A percentile compares a stretch with the other conserved stretches of the same genome.
Evolutionary conservation across 2,329 filamentous ascomycete species (phyloP).

Genomic region (Cordyceps farinosa): DNA sequence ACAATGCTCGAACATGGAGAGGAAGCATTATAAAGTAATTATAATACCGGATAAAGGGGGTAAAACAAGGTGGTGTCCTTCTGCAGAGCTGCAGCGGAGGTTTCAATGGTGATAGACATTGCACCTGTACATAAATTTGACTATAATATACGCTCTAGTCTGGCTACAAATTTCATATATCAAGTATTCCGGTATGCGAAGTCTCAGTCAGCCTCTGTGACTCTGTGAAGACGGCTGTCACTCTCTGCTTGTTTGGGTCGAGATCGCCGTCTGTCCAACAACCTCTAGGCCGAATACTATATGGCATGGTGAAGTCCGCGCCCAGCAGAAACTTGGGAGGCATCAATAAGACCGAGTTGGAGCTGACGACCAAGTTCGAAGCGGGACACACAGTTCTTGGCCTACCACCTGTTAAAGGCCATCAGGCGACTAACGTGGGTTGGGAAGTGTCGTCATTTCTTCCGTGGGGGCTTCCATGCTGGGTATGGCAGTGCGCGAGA

Average conservation of each 20-base stretch:
- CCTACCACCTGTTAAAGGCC: not conserved
- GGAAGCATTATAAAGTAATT: not conserved
- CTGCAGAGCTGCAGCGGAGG: not conserved
- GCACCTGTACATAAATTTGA: conserved; percentile 16
- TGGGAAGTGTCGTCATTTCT: not conserved
- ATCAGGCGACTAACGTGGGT: not conserved
- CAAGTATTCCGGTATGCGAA: conserved; percentile 5
- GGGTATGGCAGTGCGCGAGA: not conserved
- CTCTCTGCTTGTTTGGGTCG: too few relatives aligned
- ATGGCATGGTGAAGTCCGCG: too few relatives aligned
- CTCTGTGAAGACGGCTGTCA: too few relatives aligned
- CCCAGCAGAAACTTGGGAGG: not conserved
- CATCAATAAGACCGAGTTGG: not conserved
- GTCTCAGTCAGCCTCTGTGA: not conserved
- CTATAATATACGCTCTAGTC: conserved; percentile 17
- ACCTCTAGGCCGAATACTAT: too few relatives aligned
- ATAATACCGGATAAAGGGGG: not conserved
- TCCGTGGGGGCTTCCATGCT: not conserved
- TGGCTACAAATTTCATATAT: conserved; percentile 5
- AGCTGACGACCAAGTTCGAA: not conserved
- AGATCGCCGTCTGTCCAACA: too few relatives aligned
- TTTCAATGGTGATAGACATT: not conserved
- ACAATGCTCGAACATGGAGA: not conserved
- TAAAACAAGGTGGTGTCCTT: not conserved
- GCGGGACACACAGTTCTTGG: not conserved